A percentile compares a stretch with the other conserved stretches of the same genome.
Conservation (phyloP, 73 alveolate genomes). For the Paramecium tetraurelia region DNA sequence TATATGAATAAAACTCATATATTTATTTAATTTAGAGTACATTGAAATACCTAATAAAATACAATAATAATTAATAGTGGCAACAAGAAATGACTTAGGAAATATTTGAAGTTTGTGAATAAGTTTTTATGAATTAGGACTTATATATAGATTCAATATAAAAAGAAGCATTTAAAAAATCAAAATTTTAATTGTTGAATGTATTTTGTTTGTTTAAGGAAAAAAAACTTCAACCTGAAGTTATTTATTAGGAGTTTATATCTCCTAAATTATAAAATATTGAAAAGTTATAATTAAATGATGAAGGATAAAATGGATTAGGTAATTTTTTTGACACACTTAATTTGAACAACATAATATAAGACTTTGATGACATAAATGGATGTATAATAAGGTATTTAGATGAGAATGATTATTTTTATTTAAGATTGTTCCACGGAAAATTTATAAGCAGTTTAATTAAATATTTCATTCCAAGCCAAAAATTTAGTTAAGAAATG, state of each 20-base stretch:
- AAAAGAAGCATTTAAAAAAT: neutral
- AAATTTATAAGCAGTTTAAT: neutral
- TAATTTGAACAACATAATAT: neutral
- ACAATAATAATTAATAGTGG: neutral
- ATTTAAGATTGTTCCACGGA: neutral
- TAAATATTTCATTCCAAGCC: neutral
- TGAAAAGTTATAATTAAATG: neutral
- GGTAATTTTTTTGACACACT: neutral
- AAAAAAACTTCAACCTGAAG: neutral
- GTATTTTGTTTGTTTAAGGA: neutral
- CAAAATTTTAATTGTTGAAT: neutral
- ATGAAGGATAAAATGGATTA: neutral
- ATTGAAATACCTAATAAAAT: neutral
- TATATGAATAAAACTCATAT: neutral
- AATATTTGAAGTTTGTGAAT: neutral
- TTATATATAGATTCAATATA: neutral
- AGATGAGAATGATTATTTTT: neutral
- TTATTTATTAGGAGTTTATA: neutral
- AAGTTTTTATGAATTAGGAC: neutral
- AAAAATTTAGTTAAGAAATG: too few relatives aligned
- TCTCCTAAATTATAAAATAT: neutral
- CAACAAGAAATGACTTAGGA: neutral
- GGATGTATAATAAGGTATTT: neutral
- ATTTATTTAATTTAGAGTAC: neutral
- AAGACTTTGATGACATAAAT: neutral